Conservation (phyloP, 2,329 filamentous ascomycete species). For the Diplocarpon rosae region DNA sequence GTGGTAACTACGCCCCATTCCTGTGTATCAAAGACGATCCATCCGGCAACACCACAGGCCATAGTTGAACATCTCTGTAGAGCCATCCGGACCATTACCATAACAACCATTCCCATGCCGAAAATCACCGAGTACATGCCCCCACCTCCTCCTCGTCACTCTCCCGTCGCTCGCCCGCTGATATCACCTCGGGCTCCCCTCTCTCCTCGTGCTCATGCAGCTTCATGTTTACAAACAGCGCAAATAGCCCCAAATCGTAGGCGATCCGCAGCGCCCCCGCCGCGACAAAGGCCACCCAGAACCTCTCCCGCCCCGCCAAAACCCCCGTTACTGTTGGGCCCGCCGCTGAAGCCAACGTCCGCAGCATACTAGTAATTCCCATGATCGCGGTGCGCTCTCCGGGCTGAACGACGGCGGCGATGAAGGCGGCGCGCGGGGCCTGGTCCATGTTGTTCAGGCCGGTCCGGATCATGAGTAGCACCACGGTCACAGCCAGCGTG, state of each 20-base stretch:
- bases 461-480: conserved; percentile 49
- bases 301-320: conserved; percentile 41
- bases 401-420: conserved; percentile 52
- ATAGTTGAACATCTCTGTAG: too few species aligned
- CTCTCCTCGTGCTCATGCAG: conserved; percentile 18
- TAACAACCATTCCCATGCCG: too few species aligned
- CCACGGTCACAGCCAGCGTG: conserved; percentile 46
- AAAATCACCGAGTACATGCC: too few species aligned
- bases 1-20: too few species aligned
- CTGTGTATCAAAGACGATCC: too few species aligned
- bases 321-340: conserved; percentile 53
- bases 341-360: conserved; percentile 49
- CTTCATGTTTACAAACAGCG: conserved; percentile 33
- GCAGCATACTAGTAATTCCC: conserved; percentile 57
- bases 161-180: background rate
- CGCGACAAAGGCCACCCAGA: conserved; percentile 50
- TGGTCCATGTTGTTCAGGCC: conserved; percentile 58
- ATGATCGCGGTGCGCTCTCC: conserved; percentile 60
- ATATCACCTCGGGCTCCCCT: background rate
- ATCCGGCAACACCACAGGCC: too few species aligned
- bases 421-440: conserved; percentile 57
- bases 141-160: conserved; percentile 3
- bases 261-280: conserved; percentile 49
- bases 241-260: conserved; percentile 48
- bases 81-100: too few species aligned